Percentiles rank a stretch among this genome's conserved stretches.
Conservation (phyloP, 2,329 filamentous ascomycete species). For the Chaetomium globosum region DNA sequence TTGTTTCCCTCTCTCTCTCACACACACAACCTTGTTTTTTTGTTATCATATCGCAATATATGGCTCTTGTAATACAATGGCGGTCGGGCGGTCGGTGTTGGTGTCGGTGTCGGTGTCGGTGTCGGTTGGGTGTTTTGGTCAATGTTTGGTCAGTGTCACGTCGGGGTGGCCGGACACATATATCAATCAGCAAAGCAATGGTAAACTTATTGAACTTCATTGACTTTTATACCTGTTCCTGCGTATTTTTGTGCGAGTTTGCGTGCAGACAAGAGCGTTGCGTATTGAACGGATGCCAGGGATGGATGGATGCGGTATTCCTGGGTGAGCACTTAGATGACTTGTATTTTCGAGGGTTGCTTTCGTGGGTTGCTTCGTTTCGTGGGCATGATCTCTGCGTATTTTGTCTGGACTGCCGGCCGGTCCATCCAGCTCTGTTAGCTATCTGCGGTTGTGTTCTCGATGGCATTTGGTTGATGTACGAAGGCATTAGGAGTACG, state of each 20-base stretch:
- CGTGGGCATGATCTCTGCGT: background rate
- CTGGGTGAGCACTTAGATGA: too few relatives aligned
- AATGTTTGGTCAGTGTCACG: background rate
- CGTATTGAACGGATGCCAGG: background rate
- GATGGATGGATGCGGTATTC: background rate
- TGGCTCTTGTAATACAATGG: slow-evolving; percentile 23
- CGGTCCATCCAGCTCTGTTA: background rate
- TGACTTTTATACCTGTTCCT: background rate
- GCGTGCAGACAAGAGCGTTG: background rate
- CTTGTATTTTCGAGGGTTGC: background rate
- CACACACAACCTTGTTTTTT: background rate
- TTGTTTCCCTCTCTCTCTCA: slow-evolving; percentile 5
- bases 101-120: background rate
- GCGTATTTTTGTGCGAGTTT: too few relatives aligned
- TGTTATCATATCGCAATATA: slow-evolving; percentile 19
- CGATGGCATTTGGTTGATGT: background rate
- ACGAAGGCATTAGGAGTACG: background rate
- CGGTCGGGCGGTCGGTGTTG: slow-evolving; percentile 2
- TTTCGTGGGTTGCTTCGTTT: background rate
- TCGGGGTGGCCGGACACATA: background rate
- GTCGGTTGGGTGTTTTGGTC: slow-evolving; percentile 1
- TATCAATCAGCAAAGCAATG: slow-evolving; percentile 2
- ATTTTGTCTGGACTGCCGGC: background rate
- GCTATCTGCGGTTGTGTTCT: background rate
- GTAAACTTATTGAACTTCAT: background rate